Base-by-base conservation (phyloP, 805 yeast species). In the Cyberlindnera mrakii region DNA sequence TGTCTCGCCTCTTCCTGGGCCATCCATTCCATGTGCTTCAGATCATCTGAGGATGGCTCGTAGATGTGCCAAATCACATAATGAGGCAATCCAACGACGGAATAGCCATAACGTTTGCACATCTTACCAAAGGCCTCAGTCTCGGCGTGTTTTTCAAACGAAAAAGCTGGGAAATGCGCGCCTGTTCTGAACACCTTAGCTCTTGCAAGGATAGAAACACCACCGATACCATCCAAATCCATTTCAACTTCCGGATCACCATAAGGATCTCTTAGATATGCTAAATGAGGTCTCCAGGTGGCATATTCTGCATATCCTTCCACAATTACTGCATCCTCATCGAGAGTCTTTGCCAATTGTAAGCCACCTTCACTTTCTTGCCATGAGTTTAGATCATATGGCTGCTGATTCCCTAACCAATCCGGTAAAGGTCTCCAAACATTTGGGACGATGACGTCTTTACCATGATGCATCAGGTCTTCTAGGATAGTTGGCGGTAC, bases 281-380 rank as follows among this genome's bases (percentile, higher is more conserved):
- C 98, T 54, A 91, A 72, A 67, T 91, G 98, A 2, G 97, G 95
- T 65, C 99, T 76, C 97, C 98, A 91, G 2, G 99, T 91, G 37
- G 95, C 96, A 63, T 88, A 93, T 66, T 91, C 99, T 16, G 86
- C 93, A 62, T 89, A 89, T 16, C 99, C 99, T 68, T 91, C 99
- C 11, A 91, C 99, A 46, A 91, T 90, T 44, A 93, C 96, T 1
- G 95, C 95, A 66, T 93, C 96, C 62, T 91, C 98, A 59, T 83
- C 90, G 41, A 91, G 71, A 9, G 73, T 65, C 37, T 78, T 78
- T 20, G 96, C 96, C 52, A 85, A 62, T 57, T 81, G 84, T 42
- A 83, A 58, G 0, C 90, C 95, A 45, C 89, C 93, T 50, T 82
- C 90, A 45, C 84, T 75, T 63, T 85, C 95, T 57, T 80, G 85